phyloP scores from a whole-genome alignment of 805 yeast genomes.

The Teunomyces cretensis region DNA sequence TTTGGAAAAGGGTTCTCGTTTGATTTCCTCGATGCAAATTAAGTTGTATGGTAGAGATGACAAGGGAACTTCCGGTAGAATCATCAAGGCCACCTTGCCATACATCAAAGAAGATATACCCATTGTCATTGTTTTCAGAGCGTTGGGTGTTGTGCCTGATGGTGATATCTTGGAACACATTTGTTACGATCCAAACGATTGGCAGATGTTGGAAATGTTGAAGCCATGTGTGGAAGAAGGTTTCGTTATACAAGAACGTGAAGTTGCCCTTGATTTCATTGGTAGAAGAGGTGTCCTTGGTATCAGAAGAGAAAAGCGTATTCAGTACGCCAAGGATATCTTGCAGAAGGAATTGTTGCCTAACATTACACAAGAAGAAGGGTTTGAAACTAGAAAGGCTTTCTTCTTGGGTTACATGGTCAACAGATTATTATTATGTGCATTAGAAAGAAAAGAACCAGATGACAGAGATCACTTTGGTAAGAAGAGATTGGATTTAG shows the following conservation, averaged over 20 bases:
- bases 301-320: constrained; percentile 95
- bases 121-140: constrained; percentile 94
- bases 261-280: constrained; percentile 95
- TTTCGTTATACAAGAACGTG: constrained; percentile 95
- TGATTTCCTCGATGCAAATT: constrained; percentile 91
- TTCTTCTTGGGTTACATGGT: constrained; percentile 98
- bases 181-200: constrained; percentile 95
- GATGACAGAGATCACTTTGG: constrained; percentile 99
- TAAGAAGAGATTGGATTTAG: constrained; percentile 95
- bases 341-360: constrained; percentile 95
- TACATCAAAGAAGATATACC: constrained; percentile 97
- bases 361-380: constrained; percentile 95
- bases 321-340: constrained; percentile 95
- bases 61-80: constrained; percentile 66
- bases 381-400: constrained; percentile 95
- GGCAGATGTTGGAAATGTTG: constrained; percentile 99
- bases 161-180: constrained; percentile 98
- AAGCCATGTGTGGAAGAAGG: constrained; percentile 99
- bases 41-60: constrained; percentile 84
- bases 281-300: constrained; percentile 98
- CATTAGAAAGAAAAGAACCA: constrained; percentile 94
- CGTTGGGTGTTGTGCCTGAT: constrained; percentile 97
- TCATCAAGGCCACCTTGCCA: constrained; percentile 94
- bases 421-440: constrained; percentile 90
- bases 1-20: constrained; percentile 93